Base-by-base conservation (phyloP, 192 early-diverging fungal genomes). In the Rhizophagus sp. region DNA sequence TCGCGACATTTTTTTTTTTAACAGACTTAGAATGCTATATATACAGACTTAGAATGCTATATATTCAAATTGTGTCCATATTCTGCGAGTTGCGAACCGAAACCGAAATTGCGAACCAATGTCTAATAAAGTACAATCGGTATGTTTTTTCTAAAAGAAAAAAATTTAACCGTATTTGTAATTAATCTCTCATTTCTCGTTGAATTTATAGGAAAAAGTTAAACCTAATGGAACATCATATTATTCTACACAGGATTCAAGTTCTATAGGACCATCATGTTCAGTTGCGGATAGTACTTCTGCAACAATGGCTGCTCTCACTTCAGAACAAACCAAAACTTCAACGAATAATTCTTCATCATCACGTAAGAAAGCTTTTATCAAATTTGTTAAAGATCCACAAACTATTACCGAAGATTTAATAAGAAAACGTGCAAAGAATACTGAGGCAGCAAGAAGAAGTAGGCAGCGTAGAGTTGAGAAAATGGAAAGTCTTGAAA, bases 371-470 rank as follows among this genome's bases (percentile, higher is more conserved):
- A 22, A 62, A 30, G 19, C 41, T 27, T 11, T 15, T 25, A 65
- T 5, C 17, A 73, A 82, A 39, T 12, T 80, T 34, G 81, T 81
- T 2, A 80, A 81, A 50, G 79, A 78, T 22, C 79, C 83, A 17
- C 81, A 82, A 34, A 79, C 81, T 3, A 57, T 85, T 44, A 80
- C 81, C 1, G 84, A 88, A 81, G 90, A 91, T 10, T 80, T 83
- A 17, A 79, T 85, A 22, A 64, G 89, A 39, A 92, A 92, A 77
- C 86, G 91, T 33, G 86, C 87, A 78, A 89, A 88, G 89, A 96
- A 99, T 87, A 99, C 97, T 5, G 96, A 97, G 81, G 96, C 96
- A 11, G 97, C 97, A 0, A 94, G 97, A 71, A 91, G 97, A 68
- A 96, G 95, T 33, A 92, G 97, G 36, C 87, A 92, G 79, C 91